These are phyloP conservation scores for Kwoniella dendrophila DNA, from an alignment of 768 basidiomycete genomes.

Conservation along the genomic window DNA sequence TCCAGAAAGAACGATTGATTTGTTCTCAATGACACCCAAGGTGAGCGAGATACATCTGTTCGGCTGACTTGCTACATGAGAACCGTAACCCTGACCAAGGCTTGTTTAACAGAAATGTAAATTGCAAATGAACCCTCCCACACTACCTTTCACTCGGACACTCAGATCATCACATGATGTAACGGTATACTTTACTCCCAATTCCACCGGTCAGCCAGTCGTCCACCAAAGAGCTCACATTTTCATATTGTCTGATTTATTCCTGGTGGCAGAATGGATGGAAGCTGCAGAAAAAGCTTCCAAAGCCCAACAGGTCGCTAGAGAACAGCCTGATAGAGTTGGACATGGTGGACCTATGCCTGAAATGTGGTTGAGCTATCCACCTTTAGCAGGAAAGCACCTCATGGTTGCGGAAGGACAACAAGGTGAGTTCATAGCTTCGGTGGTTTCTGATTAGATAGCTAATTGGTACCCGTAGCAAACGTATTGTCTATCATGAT, in stretches of 20 bases:
- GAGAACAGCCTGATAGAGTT: conserved; percentile 55
- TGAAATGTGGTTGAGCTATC: conserved; percentile 92
- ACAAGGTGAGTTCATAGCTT: conserved; percentile 35
- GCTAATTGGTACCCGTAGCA: conserved; percentile 59
- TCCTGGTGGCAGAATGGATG: conserved; percentile 87
- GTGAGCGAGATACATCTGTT: conserved; percentile 59
- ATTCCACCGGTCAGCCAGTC: conserved; percentile 70
- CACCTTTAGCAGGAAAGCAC: conserved; percentile 92
- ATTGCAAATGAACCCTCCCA: conserved; percentile 82
- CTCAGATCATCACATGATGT: conserved; percentile 73
- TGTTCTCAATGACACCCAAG: conserved; percentile 94
- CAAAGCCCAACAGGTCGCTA: conserved; percentile 47
- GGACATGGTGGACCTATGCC: conserved; percentile 62
- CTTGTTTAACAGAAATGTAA: conserved; percentile 69
- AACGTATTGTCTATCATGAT: conserved; percentile 74
- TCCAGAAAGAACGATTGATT: conserved; percentile 78
- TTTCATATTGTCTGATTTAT: conserved; percentile 88
- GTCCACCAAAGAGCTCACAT: conserved; percentile 77
- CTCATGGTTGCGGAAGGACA: conserved; percentile 70
- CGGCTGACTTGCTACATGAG: too few species aligned
- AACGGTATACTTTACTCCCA: conserved; percentile 74
- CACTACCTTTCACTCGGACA: conserved; percentile 74
- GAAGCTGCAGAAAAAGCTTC: conserved; percentile 63
- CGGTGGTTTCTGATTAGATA: not conserved
- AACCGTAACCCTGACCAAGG: conserved; percentile 6